Base-by-base conservation (phyloP, 2,329 filamentous ascomycete genomes). In the Sclerotinia sclerotiorum region DNA sequence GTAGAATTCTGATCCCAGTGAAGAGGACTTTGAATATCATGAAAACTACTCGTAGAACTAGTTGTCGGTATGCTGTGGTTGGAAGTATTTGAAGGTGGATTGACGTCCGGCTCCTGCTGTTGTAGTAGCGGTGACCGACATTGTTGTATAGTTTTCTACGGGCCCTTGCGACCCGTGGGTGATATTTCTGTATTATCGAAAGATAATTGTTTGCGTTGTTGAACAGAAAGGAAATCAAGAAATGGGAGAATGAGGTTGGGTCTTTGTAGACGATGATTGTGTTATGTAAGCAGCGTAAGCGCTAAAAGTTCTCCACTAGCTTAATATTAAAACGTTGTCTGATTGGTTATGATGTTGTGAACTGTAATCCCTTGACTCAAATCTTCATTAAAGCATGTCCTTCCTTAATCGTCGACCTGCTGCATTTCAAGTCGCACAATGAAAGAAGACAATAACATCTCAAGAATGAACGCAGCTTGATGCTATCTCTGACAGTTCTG, bases 71-170 rank as follows among this genome's bases (percentile, higher is more conserved):
- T 55, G 69, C n/a, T 58, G 60, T 68, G 71, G 71, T 69, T 62
- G 49, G 69, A 54, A 70, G 72, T 54, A 69, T 49, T 24, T 7
- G 68, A 32, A 27, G 49, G 27, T 32, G 65, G n/a, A 35, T 57
- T 67, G 68, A 27, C 67, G 52, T 32, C 57, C 62, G n/a, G 58
- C 24, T 15, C 0, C 42, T 58, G 63, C 57, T 46, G 62, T 66
- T 66, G 67, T 64, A 48, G 54, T 48, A 48, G 67, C 71, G 54
- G 70, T n/a, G 56, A 49, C 46, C 32, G 67, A 39, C 71, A 74
- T 73, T 48, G 64, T 67, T 70, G 71, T 70, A 74, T 73, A 67
- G 67, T 70, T 70, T 69, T 51, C n/a, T 68, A 73, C 70, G 72
- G 73, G 72, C 72, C 72, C 42, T 58, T 51, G 17, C 48, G 73